Base-by-base conservation (phyloP, 2,329 filamentous ascomycete species). In the Calonectria pauciramosa region DNA sequence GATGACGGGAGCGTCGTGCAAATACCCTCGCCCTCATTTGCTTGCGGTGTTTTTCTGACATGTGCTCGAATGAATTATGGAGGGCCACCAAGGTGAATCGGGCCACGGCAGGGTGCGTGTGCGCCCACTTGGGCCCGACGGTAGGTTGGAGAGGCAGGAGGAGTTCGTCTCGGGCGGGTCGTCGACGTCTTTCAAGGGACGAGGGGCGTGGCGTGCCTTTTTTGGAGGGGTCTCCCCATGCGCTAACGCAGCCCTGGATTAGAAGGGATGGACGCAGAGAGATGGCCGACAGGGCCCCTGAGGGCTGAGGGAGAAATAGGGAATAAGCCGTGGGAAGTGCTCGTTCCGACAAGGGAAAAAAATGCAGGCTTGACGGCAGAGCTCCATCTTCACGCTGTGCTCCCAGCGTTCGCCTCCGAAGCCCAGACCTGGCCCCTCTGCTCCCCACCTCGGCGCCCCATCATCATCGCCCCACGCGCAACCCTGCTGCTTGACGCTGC, bases 11-110 rank as follows among this genome's bases (percentile, higher is more conserved):
- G 38, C 67, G 70, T 80, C 54, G 74, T 78, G 73, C 71, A 80
- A 80, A 80, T 79, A 72, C 72, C 71, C 75, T 67, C n/a, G 56
- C 65, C 30, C 75, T 79, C 68, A 80, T 80, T 80, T 81, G 77
- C 76, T 76, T 82, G 71, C 67, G 75, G 56, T 77, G 74, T 72
- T 79, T 77, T 78, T 41, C 75, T 81, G 78, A 79, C 78, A 82
- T 80, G 79, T 82, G 80, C 74, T 76, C n/a, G 26, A 41, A 54
- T 26, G 66, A 49, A 54, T 64, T 44, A 71, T 67, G 69, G 72
- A 78, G 74, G 73, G 70, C 36, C 36, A 63, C 30, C 64, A 69
- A 51, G 69, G 73, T 72, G 74, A 78, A 81, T 76, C 77, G 81
- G 77, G 64, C 79, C 74, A 80, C 74, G 73, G 77, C 70, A 80